phyloP scores from a whole-genome alignment of 2,329 filamentous ascomycete genomes.

The Purpureocillium takamizusanense region DNA sequence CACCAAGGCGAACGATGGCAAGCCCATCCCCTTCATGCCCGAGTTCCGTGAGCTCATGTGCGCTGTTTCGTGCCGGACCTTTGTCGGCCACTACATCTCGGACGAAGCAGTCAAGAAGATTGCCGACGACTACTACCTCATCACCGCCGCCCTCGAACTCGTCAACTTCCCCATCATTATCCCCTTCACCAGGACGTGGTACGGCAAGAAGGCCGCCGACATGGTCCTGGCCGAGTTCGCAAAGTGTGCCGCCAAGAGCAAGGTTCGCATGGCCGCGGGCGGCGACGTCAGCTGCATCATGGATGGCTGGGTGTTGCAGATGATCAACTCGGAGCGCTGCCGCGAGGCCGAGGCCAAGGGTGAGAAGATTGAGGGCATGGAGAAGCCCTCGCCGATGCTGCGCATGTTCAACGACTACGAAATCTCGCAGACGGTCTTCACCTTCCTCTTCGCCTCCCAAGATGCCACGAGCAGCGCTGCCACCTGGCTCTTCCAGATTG shows the following conservation, averaged over 20 bases:
- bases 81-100: conserved; percentile 90
- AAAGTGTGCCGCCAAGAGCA: conserved; percentile 88
- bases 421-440: conserved; percentile 89
- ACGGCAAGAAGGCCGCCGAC: conserved; percentile 90
- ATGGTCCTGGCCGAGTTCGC: conserved; percentile 85
- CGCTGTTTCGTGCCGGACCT: conserved; percentile 91
- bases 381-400: conserved; percentile 76
- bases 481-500: conserved; percentile 92
- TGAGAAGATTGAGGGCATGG: conserved; percentile 53
- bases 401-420: conserved; percentile 86
- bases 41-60: conserved; percentile 92
- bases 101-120: conserved; percentile 89
- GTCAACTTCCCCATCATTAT: conserved; percentile 98
- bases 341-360: conserved; percentile 69
- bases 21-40: conserved; percentile 80
- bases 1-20: conserved; percentile 61
- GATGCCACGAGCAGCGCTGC: conserved; percentile 90
- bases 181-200: conserved; percentile 92
- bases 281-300: conserved; percentile 86
- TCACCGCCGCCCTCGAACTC: conserved; percentile 89
- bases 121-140: conserved; percentile 91
- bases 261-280: conserved; percentile 82
- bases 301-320: conserved; percentile 86
- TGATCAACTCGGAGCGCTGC: conserved; percentile 79
- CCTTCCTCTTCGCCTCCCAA: conserved; percentile 94